A percentile compares a stretch with the other conserved stretches of the same genome.
phyloP scores from a whole-genome alignment of 345 rosid genomes.

The Aegle marmelos region DNA sequence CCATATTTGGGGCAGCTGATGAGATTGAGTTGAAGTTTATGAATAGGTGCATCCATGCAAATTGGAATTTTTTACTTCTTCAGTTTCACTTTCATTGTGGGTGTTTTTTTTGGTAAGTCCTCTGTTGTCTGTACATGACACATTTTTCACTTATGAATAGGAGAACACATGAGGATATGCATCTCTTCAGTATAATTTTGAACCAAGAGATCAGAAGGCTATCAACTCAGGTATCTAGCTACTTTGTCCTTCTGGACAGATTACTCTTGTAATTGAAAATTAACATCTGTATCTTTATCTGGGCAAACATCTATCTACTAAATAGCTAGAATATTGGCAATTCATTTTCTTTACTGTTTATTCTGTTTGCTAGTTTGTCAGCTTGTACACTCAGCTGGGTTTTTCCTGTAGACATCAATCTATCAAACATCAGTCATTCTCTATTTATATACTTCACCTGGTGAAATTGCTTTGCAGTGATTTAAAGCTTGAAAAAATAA shows the following conservation, averaged over 20 bases:
- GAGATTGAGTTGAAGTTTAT: slow-evolving; percentile 68
- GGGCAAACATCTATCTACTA: background rate
- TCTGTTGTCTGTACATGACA: background rate
- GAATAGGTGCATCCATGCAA: slow-evolving; percentile 44
- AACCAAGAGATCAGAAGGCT: slow-evolving; percentile 68
- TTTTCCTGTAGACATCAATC: background rate
- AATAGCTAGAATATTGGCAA: background rate
- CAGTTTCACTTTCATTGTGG: background rate
- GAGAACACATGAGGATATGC: slow-evolving; percentile 58
- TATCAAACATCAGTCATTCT: too few species aligned
- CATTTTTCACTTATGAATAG: slow-evolving; percentile 23
- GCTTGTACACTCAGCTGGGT: background rate
- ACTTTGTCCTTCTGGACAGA: background rate
- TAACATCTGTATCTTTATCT: too few species aligned
- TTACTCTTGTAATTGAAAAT: background rate
- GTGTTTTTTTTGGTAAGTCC: background rate
- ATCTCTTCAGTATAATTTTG: slow-evolving; percentile 46
- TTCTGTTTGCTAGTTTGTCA: background rate
- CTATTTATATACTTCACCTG: background rate
- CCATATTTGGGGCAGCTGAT: slow-evolving; percentile 63
- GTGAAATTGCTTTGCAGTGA: background rate
- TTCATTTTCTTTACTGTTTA: background rate
- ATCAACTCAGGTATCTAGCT: slow-evolving; percentile 46
- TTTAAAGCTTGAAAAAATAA: background rate
- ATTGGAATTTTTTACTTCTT: slow-evolving; percentile 4